Evolutionary conservation across 1,284 basidiomycete species (phyloP), one percentile per base, ranked within the genome.

Genomic region (Ustilago lituana): DNA sequence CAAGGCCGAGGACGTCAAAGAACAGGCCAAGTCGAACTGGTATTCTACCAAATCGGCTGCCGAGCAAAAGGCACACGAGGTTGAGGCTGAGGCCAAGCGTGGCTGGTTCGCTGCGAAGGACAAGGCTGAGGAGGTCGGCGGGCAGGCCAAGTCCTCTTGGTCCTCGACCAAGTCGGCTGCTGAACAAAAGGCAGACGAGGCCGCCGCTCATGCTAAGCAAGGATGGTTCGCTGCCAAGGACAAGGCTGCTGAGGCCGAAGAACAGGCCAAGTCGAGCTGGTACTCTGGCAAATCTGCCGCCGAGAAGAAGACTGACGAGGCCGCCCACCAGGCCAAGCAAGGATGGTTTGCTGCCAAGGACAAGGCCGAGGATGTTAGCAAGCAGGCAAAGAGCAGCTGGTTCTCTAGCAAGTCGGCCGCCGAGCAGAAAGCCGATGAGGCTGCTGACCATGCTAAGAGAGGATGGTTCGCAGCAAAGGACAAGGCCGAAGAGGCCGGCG

Each of bases 391-490:
- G 59, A 32, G 26, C 46, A 26, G 33, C 8, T 60, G 63, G 58
- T 61, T 60, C 57, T 57, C 57, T 5, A 26, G 24, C 44, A 62
- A 58, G 40, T 48, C 49, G 12, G 53, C 33, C 17, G 63, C 63
- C 14, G 51, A 56, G 23, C 45, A 56, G 8, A 63, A 62, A 44
- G 59, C 54, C 2, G 51, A 69, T n/a, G 47, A 55, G 19, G 67
- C 58, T 4, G 54, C 41, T 10, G 48, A 41, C 11, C 11, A 46
- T 3, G 65, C 54, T 10, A 62, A 68, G 37, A 7, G 27, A 5
- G 64, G 64, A 12, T 60, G 57, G 64, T 64, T 61, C 53, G 5
- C 53, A 6, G 57, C 64, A 26, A 67, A 67, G 44, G 53, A 57
- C 49, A 61, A 50, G 39, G 59, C 55, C 9, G 43, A 52, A n/a